Base-by-base conservation (phyloP, 2,329 filamentous ascomycete genomes). In the Huntiella moniliformis region DNA sequence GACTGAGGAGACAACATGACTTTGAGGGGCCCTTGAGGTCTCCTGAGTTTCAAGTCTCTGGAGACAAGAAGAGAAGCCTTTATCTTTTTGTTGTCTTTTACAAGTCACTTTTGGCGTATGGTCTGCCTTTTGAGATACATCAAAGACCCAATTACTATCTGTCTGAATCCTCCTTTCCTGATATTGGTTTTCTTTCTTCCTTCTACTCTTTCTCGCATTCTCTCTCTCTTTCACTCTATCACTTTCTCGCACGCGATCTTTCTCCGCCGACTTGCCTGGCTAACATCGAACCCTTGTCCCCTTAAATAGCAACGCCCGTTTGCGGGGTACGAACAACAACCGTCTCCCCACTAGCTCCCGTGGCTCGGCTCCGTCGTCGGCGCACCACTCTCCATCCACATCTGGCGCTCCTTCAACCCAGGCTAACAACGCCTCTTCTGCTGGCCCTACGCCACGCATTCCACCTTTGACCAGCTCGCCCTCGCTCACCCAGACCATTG, bases 401-500 rank as follows among this genome's bases (percentile, higher is more conserved):
- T 49, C 47, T 13, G 39, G 44, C 28, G 28, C 47, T 17, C 39
- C 44, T 8, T 46, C 47, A 36, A 16, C 46, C 12, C 46, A 48
- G 37, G 42, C 17, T 6, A 48, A 48, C 38, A 15, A 35, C 22
- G 16, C 42, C 32, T 33, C 46, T 41, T 18, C 37, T 31, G 18
- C 47, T 18, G 44, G 47, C 31, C 39, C 44, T 32, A 49, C 43
- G 37, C 72, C 69, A 58, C 48, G 48, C 18, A 68, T 77, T 38
- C 73, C 74, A 50, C 74, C 74, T 50, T 63, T 79, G 54, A 71
- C 72, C 41, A 75, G 67, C 56, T 77, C 76, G 49, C 74, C 76
- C 48, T 77, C 74, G 38, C 67, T 80, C 48, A 67, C 74, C 49
- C 71, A 77, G 57, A 76, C 73, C 51, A 77, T 84, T 62, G 74